Evolutionary conservation across 116 monocot species (phyloP), one percentile per base, ranked within the genome.

Genomic region (Dioscorea cayenensis): DNA sequence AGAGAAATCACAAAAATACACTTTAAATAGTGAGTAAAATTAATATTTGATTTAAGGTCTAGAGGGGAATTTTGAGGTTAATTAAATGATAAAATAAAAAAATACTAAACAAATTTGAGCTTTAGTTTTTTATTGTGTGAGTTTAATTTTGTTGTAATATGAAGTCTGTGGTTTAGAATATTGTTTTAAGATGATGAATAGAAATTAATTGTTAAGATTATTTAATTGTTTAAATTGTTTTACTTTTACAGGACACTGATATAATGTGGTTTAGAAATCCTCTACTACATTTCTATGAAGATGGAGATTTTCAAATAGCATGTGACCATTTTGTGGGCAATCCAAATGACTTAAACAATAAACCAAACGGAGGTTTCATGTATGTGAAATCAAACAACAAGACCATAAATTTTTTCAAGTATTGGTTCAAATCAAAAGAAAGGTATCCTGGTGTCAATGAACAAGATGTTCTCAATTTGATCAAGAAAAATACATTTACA

Each of bases 261-360:
- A 68, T 89, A 4, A 79, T 89, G 80, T 89, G 89, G 89, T 89
- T 89, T 59, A 74, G 89, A 14, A 85, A 85, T 70, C 89, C 89
- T 52, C 38, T 85, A 2, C 85, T 80, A 55, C 68, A 80, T 71
- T 89, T 89, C 66, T 65, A 80, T 76, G 77, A 77, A 59, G 82
- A 82, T 64, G 83, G 73, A 28, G 85, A 89, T 70, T 83, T 89
- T 65, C 85, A 85, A 65, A 89, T 80, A 60, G 82, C 89, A 28
- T 89, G 89, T 80, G 89, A 89, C 64, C 77, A 76, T 2, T 89
- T 83, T 63, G 18, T 66, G 13, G 83, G 89, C 23, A 69, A 85
- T 58, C 28, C 82, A 29, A 65, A 69, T 17, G 80, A 78, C 64
- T 52, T 85, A 69, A 28, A 66, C 1, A 89, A 89, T 50, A 76